A percentile compares a stretch with the other conserved stretches of the same genome.
phyloP scores from a whole-genome alignment of 139 green algal genomes.

The Picochlorum sp. region DNA sequence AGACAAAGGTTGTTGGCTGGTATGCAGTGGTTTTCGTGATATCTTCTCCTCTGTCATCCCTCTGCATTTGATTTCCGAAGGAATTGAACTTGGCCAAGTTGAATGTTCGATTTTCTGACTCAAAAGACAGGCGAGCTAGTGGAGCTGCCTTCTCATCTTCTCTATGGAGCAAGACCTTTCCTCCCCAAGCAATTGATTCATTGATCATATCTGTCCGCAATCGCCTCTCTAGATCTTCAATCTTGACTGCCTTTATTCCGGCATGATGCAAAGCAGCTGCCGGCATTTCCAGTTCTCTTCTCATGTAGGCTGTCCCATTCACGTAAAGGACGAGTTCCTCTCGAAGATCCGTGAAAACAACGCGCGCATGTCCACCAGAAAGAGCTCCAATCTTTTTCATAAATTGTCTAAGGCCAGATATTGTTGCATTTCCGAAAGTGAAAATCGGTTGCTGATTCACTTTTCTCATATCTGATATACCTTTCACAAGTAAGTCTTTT shows the following conservation, averaged over 20 bases:
- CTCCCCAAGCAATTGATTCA: slow-evolving; percentile 54
- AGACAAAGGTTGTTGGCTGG: slow-evolving; percentile 24
- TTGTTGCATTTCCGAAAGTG: slow-evolving; percentile 25
- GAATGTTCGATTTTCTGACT: not conserved
- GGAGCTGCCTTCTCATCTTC: slow-evolving; percentile 27
- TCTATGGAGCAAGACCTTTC: slow-evolving; percentile 66
- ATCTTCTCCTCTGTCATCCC: slow-evolving; percentile 23
- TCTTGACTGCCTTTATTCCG: slow-evolving; percentile 48
- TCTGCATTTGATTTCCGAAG: not conserved
- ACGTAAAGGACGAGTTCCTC: slow-evolving; percentile 88
- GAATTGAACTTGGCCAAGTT: not conserved
- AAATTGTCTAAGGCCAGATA: slow-evolving; percentile 48
- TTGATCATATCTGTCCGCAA: slow-evolving; percentile 37
- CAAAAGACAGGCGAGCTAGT: not conserved
- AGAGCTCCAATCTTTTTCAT: slow-evolving; percentile 45
- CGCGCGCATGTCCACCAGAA: slow-evolving; percentile 29
- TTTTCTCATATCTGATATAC: slow-evolving; percentile 34
- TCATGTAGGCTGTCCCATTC: slow-evolving; percentile 63
- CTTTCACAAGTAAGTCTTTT: slow-evolving; percentile 22
- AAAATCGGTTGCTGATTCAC: slow-evolving; percentile 32
- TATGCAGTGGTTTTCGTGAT: slow-evolving; percentile 38
- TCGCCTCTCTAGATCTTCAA: slow-evolving; percentile 48
- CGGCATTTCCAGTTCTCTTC: slow-evolving; percentile 80
- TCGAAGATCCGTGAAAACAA: slow-evolving; percentile 75
- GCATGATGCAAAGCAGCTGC: slow-evolving; percentile 74